phyloP scores from a whole-genome alignment of 83 land plant genomes.

The Picea engelmannii region DNA sequence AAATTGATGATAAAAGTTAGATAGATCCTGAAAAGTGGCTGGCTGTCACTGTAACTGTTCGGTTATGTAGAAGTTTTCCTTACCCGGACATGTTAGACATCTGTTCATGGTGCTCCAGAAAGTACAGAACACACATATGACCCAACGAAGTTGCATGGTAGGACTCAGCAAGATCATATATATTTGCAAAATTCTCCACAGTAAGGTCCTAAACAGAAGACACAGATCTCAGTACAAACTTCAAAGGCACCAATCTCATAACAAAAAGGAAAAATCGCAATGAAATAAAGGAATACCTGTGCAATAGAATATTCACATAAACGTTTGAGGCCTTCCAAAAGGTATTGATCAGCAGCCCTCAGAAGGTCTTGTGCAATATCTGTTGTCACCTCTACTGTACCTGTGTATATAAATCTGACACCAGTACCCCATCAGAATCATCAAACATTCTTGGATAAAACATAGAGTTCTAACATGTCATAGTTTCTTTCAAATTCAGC shows the following conservation, averaged over 20 bases:
- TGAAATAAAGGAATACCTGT: constrained; percentile 65
- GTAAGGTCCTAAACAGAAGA: constrained; percentile 63
- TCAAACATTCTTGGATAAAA: not conserved
- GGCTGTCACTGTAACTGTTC: not conserved
- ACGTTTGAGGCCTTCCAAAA: constrained; percentile 90
- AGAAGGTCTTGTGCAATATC: constrained; percentile 94
- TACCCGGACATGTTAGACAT: constrained; percentile 74
- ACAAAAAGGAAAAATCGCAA: not conserved
- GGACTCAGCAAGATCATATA: constrained; percentile 92
- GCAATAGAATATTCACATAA: constrained; percentile 90
- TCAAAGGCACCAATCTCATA: not conserved
- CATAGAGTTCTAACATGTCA: not conserved
- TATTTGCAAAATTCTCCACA: constrained; percentile 75
- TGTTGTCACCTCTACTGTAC: constrained; percentile 36
- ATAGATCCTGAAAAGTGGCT: not conserved
- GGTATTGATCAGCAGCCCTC: constrained; percentile 97
- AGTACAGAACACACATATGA: constrained; percentile 25
- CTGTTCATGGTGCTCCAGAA: constrained; percentile 78
- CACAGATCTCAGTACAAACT: not conserved
- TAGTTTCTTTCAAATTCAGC: not conserved
- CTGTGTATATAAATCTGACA: constrained; percentile 59
- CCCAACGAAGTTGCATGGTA: constrained; percentile 81
- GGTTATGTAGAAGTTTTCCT: not conserved
- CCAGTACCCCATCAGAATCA: not conserved
- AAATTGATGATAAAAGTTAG: not conserved